phyloP scores from a whole-genome alignment of 2,329 filamentous ascomycete genomes.

The Proliferodiscus dingleyae region DNA sequence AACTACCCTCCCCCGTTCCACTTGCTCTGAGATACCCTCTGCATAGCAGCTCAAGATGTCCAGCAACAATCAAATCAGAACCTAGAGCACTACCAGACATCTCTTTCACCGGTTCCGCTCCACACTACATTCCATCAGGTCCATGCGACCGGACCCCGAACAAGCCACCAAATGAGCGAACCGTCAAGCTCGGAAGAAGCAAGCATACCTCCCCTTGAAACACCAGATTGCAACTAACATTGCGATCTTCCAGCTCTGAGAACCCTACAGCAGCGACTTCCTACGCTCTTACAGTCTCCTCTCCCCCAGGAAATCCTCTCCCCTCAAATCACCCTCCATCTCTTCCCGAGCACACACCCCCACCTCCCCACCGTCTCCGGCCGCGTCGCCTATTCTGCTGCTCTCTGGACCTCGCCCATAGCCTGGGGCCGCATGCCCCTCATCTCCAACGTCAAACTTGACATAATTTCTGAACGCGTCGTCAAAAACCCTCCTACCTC shows the following conservation, averaged over 20 bases:
- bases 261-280: constrained; percentile 61
- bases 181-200: constrained; percentile 46
- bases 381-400: constrained; percentile 83
- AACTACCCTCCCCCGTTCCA: constrained; percentile 10
- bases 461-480: constrained; percentile 88
- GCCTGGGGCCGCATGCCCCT: constrained; percentile 93
- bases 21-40: constrained; percentile 2
- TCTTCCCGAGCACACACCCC: constrained; percentile 73
- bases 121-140: constrained; percentile 11
- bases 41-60: constrained; percentile 13
- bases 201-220: constrained; percentile 14
- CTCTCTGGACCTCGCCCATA: constrained; percentile 91
- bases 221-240: constrained; percentile 8
- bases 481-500: constrained; percentile 27
- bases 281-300: constrained; percentile 60
- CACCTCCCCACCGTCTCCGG: constrained; percentile 91
- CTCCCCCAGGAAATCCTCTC: constrained; percentile 72
- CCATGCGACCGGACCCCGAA: constrained; percentile 24
- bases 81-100: constrained; percentile 32
- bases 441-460: constrained; percentile 81
- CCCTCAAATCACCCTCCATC: constrained; percentile 65
- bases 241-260: constrained; percentile 51
- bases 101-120: constrained; percentile 41
- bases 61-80: constrained; percentile 25
- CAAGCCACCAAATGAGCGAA: constrained; percentile 48